phyloP scores from a whole-genome alignment of 176 grass and related monocot genomes.

The Thalia dealbata region DNA sequence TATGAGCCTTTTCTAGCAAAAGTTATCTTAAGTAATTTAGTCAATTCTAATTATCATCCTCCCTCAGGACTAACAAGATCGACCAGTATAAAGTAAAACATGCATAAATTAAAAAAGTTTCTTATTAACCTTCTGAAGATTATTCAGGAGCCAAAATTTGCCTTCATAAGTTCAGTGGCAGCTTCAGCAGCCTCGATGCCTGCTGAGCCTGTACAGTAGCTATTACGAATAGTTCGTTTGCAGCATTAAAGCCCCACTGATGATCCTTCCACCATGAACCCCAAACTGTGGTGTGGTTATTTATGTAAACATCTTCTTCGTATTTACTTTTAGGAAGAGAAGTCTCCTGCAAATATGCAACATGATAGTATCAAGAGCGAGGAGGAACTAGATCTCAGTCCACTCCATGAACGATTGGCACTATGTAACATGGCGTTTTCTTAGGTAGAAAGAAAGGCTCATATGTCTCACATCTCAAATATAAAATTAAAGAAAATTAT shows the following conservation, averaged over 20 bases:
- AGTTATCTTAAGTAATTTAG: too few species aligned
- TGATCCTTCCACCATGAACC: slow-evolving; percentile 99
- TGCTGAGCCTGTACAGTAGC: slow-evolving; percentile 83
- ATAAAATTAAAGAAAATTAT: background rate
- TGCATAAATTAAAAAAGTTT: background rate
- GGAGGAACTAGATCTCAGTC: background rate
- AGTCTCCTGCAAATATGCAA: slow-evolving; percentile 40
- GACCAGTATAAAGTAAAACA: background rate
- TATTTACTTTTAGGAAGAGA: slow-evolving; percentile 89
- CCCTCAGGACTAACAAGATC: too few species aligned
- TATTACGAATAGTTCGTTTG: slow-evolving; percentile 65
- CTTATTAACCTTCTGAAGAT: slow-evolving; percentile 48
- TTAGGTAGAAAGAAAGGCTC: background rate
- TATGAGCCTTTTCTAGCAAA: too few species aligned
- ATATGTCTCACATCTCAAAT: too few species aligned
- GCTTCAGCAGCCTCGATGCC: slow-evolving; percentile 95
- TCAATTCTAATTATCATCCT: too few species aligned
- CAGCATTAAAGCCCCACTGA: slow-evolving; percentile 96
- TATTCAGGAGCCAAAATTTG: slow-evolving; percentile 88
- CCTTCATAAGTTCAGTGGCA: slow-evolving; percentile 75
- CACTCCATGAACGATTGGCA: background rate
- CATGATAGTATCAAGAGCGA: background rate
- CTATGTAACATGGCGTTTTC: background rate
- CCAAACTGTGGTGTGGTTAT: slow-evolving; percentile 87
- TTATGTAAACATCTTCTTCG: slow-evolving; percentile 81